A percentile compares a stretch with the other conserved stretches of the same genome.
Conservation (phyloP, 2,329 filamentous ascomycete species). For the Cucurbitaria berberidis region DNA sequence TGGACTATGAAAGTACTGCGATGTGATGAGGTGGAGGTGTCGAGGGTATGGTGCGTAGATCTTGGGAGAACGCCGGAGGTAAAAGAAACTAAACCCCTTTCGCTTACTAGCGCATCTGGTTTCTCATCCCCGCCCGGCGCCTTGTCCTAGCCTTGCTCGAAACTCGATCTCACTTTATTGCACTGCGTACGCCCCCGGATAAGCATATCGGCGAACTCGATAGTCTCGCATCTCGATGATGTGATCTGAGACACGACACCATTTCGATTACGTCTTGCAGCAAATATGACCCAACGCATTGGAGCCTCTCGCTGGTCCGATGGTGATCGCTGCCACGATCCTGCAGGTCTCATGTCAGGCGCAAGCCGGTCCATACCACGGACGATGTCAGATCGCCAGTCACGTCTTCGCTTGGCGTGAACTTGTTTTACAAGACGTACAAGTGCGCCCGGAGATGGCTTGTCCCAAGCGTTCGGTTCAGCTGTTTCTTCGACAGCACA, state of each 20-base stretch:
- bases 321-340: background rate
- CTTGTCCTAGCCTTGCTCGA: constrained; percentile 5
- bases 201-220: constrained; percentile 6
- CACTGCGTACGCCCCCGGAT: background rate
- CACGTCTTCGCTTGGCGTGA: background rate
- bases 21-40: constrained; percentile 4
- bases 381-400: constrained; percentile 2
- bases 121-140: background rate
- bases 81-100: constrained; percentile 13
- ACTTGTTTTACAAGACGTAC: background rate
- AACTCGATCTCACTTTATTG: background rate
- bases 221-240: constrained; percentile 2
- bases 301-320: background rate
- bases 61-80: background rate
- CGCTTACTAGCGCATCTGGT: constrained; percentile 13
- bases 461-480: background rate
- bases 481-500: constrained; percentile 1
- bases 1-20: background rate
- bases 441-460: constrained; percentile 3
- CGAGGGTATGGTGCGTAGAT: constrained; percentile 3
- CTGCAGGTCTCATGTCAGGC: constrained; percentile 3
- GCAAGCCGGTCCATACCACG: background rate
- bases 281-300: background rate
- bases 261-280: constrained; percentile 3
- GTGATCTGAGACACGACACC: constrained; percentile 4